Evolutionary conservation across 495 filamentous ascomycete genomes (phyloP), one percentile per base, ranked within the genome.

Genomic region (Penicillium lagena): DNA sequence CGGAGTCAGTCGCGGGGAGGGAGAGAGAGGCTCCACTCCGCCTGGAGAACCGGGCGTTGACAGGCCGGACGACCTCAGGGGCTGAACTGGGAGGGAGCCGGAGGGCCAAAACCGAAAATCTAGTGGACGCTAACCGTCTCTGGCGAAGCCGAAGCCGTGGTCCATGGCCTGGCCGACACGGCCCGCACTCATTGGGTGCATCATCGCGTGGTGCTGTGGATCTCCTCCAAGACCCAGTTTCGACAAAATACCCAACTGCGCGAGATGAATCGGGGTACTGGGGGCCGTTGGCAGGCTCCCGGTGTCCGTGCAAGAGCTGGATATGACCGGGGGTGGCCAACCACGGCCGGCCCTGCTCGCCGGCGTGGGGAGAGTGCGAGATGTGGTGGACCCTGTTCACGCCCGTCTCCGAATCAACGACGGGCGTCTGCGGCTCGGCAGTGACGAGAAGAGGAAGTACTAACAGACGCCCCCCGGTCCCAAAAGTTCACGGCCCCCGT

Each of bases 391-490:
- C 12, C 47, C 22, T 14, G 2, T 32, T 36, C 43, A 35, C 9
- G 12, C 30, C 37, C 14, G 32, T 39, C 34, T 32, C 36, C 48
- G 42, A 52, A 52, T 52, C 40, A 47, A 10, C 30, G 35, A 9
- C 27, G 32, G 34, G 31, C 32, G 27, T 31, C 22, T 35, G 52
- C 47, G 44, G 48, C 47, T 55, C 52, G 51, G 51, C 33, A 45
- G 35, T 15, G n/a, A 36, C 45, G 27, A 40, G 44, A 48, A 38
- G 28, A 53, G 36, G 29, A 47, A 49, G 27, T 45, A 28, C 34
- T 37, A 27, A 32, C 29, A 31, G 40, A 36, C n/a, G 7, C 27
- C n/a, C 41, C 42, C 47, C 28, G 36, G 28, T 43, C 40, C 27
- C 27, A 14, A 33, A 27, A 36, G 51, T 42, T 47, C 48, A 51